Evolutionary conservation across 2,329 filamentous ascomycete genomes (phyloP).

Genomic region (Phyllosticta capitalensis): DNA sequence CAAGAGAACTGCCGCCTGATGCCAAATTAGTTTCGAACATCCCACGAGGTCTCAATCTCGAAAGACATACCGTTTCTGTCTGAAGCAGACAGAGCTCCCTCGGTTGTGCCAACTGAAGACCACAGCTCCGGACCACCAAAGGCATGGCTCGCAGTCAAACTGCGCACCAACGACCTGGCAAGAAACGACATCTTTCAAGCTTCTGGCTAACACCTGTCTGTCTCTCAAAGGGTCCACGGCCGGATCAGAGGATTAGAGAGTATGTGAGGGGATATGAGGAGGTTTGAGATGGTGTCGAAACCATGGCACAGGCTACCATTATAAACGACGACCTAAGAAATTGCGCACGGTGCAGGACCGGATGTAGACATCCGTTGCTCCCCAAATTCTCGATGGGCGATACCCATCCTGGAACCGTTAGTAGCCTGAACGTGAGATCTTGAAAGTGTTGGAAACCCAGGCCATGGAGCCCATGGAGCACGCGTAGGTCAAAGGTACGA

Average conservation of each 20-base stretch:
- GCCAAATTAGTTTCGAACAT: not conserved
- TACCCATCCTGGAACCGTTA: not conserved
- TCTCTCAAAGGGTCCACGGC: not conserved
- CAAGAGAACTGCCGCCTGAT: not conserved
- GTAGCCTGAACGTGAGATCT: not conserved
- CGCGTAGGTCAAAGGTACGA: not conserved
- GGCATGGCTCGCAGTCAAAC: slow-evolving; percentile 1
- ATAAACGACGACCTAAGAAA: not conserved
- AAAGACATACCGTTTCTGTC: slow-evolving; percentile 1
- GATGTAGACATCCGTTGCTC: not conserved
- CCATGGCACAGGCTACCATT: not conserved
- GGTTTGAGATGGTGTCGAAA: not conserved
- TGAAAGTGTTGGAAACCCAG: not conserved
- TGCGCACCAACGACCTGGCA: slow-evolving; percentile 2
- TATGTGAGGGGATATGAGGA: not conserved
- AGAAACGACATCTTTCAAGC: slow-evolving; percentile 8
- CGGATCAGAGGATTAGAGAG: not conserved
- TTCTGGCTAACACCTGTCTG: not conserved
- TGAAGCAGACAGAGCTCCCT: not conserved
- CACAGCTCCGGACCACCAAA: slow-evolving; percentile 3
- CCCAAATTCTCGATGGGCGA: not conserved
- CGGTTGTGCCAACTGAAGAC: not conserved
- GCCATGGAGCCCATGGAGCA: not conserved
- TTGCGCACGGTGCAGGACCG: not conserved
- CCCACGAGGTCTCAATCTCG: not conserved